Percentiles rank a stretch among this genome's conserved stretches.
phyloP scores from a whole-genome alignment of 805 yeast species.

The Isabelozyma pseudorhagii region DNA sequence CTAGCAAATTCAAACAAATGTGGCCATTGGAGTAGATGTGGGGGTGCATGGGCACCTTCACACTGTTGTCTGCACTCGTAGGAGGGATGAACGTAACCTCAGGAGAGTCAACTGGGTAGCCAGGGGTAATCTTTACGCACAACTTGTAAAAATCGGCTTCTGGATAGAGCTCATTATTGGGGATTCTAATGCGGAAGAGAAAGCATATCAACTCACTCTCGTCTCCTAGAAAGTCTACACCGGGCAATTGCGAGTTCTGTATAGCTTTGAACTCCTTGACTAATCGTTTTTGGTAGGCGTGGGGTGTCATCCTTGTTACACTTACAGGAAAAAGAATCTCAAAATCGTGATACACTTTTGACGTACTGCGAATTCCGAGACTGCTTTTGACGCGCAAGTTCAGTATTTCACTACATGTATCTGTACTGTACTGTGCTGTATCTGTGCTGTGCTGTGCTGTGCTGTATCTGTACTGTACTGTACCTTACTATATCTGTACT shows the following conservation, averaged over 20 bases:
- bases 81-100: conserved; percentile 47
- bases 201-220: conserved; percentile 16
- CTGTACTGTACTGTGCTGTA: too few relatives aligned
- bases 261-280: conserved; percentile 24
- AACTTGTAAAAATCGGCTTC: conserved; percentile 33
- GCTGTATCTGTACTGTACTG: too few relatives aligned
- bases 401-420: too few relatives aligned
- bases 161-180: conserved; percentile 7
- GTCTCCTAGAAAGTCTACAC: conserved; percentile 17
- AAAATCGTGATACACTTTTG: too few relatives aligned
- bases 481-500: background rate
- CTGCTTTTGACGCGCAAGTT: too few relatives aligned
- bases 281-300: conserved; percentile 26
- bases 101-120: conserved; percentile 61
- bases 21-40: conserved; percentile 77
- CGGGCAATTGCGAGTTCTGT: conserved; percentile 12
- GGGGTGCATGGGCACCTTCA: conserved; percentile 57
- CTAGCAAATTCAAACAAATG: conserved; percentile 67
- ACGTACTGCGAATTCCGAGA: too few relatives aligned
- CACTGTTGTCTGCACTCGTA: background rate
- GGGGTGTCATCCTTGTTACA: conserved; percentile 6
- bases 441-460: background rate
- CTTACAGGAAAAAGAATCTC: background rate
- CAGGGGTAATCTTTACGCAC: conserved; percentile 37
- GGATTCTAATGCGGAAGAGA: conserved; percentile 16